Evolutionary conservation across 1,139 yeast species (phyloP), one percentile per base, ranked within the genome.

Genomic region (Hyphopichia fennica): DNA sequence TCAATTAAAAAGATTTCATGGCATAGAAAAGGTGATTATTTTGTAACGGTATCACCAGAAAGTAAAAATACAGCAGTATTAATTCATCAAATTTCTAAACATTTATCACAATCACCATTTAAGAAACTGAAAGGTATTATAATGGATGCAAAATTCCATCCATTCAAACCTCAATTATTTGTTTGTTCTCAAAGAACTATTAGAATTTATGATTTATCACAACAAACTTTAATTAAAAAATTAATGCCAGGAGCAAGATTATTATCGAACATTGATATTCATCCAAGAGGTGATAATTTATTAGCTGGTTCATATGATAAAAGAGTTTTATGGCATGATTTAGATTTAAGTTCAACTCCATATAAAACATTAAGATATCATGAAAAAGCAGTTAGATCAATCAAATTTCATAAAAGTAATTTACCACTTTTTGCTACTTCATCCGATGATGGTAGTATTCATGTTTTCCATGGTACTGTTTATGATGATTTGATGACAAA

Each of bases 11-110:
- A 84, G 58, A 56, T 93, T 15, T 80, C 96, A 51, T 93, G 99
- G 99, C 99, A 93, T 65, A 79, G 97, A 63, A 86, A 87, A 58
- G 99, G 99, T 58, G 99, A 93, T 69, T 93, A 93, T 62, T 88
- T 95, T 54, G 96, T 93, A 49, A 84, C 96, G 3, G 96, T 89
- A 18, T 83, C 96, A 11, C 98, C 98, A 38, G 93, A 87, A 45
- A 86, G 89, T 42, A 89, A 88, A 46, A 84, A 89, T 59, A 80
- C 95, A 6, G 85, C 98, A 4, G 96, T 93, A 35, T 75, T 95
- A 45, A 89, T 93, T 51, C 99, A 93, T 67, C 98, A 93, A 69
- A 69, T 93, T 40, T 88, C 97, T 5, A 90, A 90, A 66, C 99
- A 93, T 70, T 77, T 86, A 48, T 86, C 98, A n/a, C 99, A 93